Percentiles rank a stretch among this genome's conserved stretches.
Conservation (phyloP, 257 asterid species). For the Solanum appendiculatum region DNA sequence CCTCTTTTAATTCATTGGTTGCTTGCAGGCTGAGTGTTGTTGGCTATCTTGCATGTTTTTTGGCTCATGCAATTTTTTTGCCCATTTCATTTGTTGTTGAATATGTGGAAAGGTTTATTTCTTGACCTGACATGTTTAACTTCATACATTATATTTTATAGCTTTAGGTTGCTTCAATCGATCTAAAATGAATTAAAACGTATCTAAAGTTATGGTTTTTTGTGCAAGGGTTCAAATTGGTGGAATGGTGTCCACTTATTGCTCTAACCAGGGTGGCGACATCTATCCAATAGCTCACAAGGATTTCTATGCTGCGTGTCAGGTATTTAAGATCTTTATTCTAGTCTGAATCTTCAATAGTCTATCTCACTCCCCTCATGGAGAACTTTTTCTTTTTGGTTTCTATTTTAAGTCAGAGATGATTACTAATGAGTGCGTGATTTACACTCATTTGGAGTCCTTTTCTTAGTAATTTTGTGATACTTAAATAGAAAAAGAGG, state of each 20-base stretch:
- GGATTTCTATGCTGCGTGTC: no score
- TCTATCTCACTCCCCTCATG: no score
- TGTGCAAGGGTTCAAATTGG: conserved; percentile 36
- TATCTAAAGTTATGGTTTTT: not conserved
- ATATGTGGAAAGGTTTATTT: conserved; percentile 51
- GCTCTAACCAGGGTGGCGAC: no score
- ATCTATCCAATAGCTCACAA: no score
- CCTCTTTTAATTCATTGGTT: not conserved
- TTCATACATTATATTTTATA: not conserved
- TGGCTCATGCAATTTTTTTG: conserved; percentile 74
- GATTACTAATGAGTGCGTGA: no score
- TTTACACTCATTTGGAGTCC: no score
- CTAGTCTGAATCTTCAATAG: no score
- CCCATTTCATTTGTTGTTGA: conserved; percentile 35
- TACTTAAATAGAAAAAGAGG: no score
- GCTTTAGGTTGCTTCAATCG: not conserved
- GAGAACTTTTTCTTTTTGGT: no score
- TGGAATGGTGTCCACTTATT: conserved; percentile 38
- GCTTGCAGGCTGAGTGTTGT: conserved; percentile 84
- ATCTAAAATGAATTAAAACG: not conserved
- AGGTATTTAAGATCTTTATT: no score
- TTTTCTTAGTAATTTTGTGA: no score
- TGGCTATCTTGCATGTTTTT: conserved; percentile 81
- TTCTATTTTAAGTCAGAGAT: no score
- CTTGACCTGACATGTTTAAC: not conserved